Base-by-base conservation (phyloP, 305 asterid species). In the Ajuga reptans region DNA sequence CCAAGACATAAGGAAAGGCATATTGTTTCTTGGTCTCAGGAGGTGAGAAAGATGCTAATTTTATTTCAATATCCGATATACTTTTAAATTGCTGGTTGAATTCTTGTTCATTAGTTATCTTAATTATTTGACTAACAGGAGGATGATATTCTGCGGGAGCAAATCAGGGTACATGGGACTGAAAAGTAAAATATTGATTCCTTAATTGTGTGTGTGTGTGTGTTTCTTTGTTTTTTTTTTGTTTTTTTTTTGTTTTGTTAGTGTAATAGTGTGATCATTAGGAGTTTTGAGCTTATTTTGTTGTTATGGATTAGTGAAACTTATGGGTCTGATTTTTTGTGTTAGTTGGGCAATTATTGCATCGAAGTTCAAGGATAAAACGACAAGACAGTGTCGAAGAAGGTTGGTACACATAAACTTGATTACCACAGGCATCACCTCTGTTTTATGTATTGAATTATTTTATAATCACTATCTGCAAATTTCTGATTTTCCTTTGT, bases 311-410 rank as follows among this genome's bases (percentile, higher is more conserved):
- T 53, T 4, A 42, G n/a, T 79, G 80, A 69, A 58, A 60, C 75
- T 83, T 61, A 72, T 75, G 72, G 15, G 52, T 42, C 27, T 75
- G 65, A 11, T 62, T 71, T 62, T 71, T 64, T 67, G 67, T 75
- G 55, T 37, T 69, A 93, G 97, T 83, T 93, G 99, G 97, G 80
- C 92, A 52, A 86, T 84, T 76, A 85, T 91, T 54, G 99, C 99
- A 39, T 91, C 97, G 0, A 93, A 91, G 51, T 93, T 90, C 79
- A 87, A 85, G 88, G 97, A 91, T 84, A 93, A 93, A 81, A 87
- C 99, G 56, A 89, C 97, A 43, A 91, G 99, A 81, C 99, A 93
- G 81, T 93, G 99, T 81, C 84, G 97, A 84, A 89, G 99, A 78
- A 93, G 99, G 97, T 93, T 68, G 82, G 83, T 82, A 4, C 70